Base-by-base conservation (phyloP, 2,329 filamentous ascomycete genomes). In the Xylariaceae sp. region DNA sequence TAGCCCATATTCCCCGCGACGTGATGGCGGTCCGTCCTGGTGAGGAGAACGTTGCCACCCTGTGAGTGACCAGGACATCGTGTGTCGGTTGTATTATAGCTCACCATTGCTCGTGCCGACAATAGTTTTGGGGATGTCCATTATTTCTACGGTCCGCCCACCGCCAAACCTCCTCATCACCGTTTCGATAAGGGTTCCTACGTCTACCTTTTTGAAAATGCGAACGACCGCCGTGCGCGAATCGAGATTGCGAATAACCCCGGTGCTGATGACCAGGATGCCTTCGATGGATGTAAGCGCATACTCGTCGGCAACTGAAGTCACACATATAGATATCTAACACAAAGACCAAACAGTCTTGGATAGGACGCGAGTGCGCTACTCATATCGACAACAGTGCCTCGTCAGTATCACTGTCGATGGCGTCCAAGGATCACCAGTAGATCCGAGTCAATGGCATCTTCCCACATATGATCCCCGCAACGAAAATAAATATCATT, bases 151-250 rank as follows among this genome's bases (percentile, higher is more conserved):
- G 76, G 78, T 21, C 76, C 82, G n/a, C 82, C 83, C 2, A 74
- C 75, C 5, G 72, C 76, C 45, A 81, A 76, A 45, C 86, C 86
- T 22, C 80, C 76, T n/a, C 87, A 91, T 64, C 85, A 91, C 65
- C 82, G 86, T 41, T 91, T 92, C 64, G 83, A 88, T 65, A 86
- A 86, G 64, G 79, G 82, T 37, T 90, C 85, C 6, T 91, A 91
- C 63, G 77, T 91, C 46, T 91, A 91, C 61, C 71, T 91, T 5
- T 90, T 88, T 63, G 84, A 90, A 64, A 85, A 88, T 61, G 77
- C 85, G 11, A 72, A 72, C 49, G 78, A 83, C 55, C 75, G 80
- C 50, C 76, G 80, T 49, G 84, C 84, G 52, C 83, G 86, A 55
- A 70, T 91, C 53, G 87, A 91, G 66, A 72, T 91, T 50, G 86